A percentile compares a stretch with the other conserved stretches of the same genome.
phyloP scores from a whole-genome alignment of 352 stramenopile genomes.

The Phytopythium boreale region DNA sequence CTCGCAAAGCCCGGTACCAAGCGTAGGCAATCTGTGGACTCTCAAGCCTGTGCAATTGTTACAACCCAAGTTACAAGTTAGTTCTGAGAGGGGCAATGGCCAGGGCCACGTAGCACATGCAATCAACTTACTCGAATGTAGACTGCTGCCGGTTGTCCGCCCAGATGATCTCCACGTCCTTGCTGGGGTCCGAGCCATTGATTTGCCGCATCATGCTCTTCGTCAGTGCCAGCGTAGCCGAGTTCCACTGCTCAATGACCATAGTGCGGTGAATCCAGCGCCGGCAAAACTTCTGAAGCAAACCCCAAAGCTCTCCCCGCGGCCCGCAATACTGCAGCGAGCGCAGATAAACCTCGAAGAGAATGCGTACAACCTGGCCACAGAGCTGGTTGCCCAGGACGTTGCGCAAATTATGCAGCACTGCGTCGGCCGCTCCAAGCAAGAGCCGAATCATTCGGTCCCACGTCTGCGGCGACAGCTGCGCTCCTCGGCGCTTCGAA shows the following conservation, averaged over 20 bases:
- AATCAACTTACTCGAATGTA: slow-evolving; percentile 48
- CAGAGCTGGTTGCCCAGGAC: slow-evolving; percentile 73
- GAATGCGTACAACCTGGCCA: slow-evolving; percentile 64
- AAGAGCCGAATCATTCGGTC: slow-evolving; percentile 80
- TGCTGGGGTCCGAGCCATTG: slow-evolving; percentile 39
- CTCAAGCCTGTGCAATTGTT: slow-evolving; percentile 32
- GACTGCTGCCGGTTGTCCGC: slow-evolving; percentile 59
- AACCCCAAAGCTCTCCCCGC: slow-evolving; percentile 66
- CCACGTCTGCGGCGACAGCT: slow-evolving; percentile 75
- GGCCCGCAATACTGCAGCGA: slow-evolving; percentile 70
- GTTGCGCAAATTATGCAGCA: slow-evolving; percentile 76
- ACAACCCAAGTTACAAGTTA: background rate
- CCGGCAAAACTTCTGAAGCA: slow-evolving; percentile 85
- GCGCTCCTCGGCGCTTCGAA: slow-evolving; percentile 54
- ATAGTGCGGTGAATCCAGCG: slow-evolving; percentile 82
- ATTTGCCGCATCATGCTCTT: slow-evolving; percentile 73
- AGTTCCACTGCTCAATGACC: slow-evolving; percentile 89
- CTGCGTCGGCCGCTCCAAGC: slow-evolving; percentile 66
- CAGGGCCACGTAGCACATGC: background rate
- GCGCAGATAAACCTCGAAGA: slow-evolving; percentile 78
- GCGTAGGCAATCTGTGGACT: slow-evolving; percentile 73
- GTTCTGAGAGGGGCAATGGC: background rate
- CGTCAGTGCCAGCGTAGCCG: slow-evolving; percentile 68
- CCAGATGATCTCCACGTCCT: slow-evolving; percentile 76
- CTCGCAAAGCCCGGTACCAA: slow-evolving; percentile 80